Percentiles rank a stretch among this genome's conserved stretches.
phyloP scores from a whole-genome alignment of 2,329 filamentous ascomycete genomes.

The Diaporthe vexans region DNA sequence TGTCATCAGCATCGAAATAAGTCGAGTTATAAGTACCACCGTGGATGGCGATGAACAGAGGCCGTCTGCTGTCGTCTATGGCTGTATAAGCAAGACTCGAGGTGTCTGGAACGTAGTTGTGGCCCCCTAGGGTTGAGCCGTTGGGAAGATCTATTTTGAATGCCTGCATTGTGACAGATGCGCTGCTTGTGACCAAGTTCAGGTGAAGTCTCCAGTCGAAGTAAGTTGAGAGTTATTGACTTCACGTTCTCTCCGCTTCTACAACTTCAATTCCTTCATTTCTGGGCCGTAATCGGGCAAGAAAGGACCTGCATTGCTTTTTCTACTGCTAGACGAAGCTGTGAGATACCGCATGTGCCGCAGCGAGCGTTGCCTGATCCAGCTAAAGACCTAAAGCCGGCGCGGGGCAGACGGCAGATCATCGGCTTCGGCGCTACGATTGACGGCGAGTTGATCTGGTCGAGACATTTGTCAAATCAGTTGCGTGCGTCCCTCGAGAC shows the following conservation, averaged over 20 bases:
- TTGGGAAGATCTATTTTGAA: conserved; percentile 35
- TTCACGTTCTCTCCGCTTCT: background rate
- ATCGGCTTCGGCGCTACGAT: background rate
- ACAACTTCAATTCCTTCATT: background rate
- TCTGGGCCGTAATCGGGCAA: background rate
- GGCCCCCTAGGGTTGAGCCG: conserved; percentile 34
- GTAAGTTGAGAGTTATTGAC: background rate
- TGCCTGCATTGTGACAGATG: conserved; percentile 32
- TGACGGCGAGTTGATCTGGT: no score
- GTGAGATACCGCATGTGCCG: background rate
- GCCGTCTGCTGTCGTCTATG: conserved; percentile 17
- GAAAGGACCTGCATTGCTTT: background rate
- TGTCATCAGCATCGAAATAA: conserved; percentile 45
- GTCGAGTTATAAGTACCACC: conserved; percentile 43
- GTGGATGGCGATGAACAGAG: conserved; percentile 44
- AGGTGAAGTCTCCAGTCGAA: background rate
- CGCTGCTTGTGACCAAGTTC: background rate
- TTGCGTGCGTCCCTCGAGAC: background rate
- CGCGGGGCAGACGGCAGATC: background rate
- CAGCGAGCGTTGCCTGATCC: background rate
- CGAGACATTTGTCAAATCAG: background rate
- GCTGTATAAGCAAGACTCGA: conserved; percentile 5
- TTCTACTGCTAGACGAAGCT: background rate
- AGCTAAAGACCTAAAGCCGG: background rate
- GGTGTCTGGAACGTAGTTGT: conserved; percentile 4